Evolutionary conservation across 2,329 filamentous ascomycete species (phyloP), one percentile per base, ranked within the genome.

Genomic region (Aspergillus alliaceus): DNA sequence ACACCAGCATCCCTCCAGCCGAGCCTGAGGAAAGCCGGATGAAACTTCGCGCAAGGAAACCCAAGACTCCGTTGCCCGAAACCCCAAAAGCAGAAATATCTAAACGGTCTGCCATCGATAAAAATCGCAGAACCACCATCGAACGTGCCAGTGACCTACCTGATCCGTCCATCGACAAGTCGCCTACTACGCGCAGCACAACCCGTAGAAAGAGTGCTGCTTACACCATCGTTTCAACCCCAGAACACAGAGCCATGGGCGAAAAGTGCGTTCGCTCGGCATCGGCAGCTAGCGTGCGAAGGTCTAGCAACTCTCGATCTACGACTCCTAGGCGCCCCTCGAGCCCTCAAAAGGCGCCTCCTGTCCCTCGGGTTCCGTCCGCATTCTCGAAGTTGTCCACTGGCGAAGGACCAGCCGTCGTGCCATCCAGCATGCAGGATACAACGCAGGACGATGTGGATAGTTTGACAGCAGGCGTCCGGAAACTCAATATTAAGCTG

Each of bases 1-100:
- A 73, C n/a, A 69, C 75, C 14, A 63, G 75, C 9, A 70, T 73
- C 12, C 68, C 55, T 8, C 35, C 62, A 1, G 51, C 60, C 3
- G 57, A 61, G 3, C 31, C 56, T n/a, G 80, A 84, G 12, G 79
- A 79, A 39, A 83, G 81, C n/a, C 82, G 89, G 57, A 90, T 89
- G 84, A 87, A 91, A 60, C 78, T 95, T 53, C 85, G 92, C 31
- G 86, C 88, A 56, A 85, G 91, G 59, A 91, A 88, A 69, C 68
- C 77, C 11, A 82, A 78, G 58, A 66, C 71, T 1, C 69, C 73
- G 0, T 62, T 66, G 1, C 77, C 78, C 12, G 72, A 80, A 7
- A 86, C 81, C 53, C 76, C 83, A 4, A 76, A 80, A n/a, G 79
- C 82, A 9, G 77, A 80, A n/a, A 79, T 81, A 2, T 80, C 83